Evolutionary conservation across 2,329 filamentous ascomycete species (phyloP).

Genomic region (Basipetospora chlamydospora): DNA sequence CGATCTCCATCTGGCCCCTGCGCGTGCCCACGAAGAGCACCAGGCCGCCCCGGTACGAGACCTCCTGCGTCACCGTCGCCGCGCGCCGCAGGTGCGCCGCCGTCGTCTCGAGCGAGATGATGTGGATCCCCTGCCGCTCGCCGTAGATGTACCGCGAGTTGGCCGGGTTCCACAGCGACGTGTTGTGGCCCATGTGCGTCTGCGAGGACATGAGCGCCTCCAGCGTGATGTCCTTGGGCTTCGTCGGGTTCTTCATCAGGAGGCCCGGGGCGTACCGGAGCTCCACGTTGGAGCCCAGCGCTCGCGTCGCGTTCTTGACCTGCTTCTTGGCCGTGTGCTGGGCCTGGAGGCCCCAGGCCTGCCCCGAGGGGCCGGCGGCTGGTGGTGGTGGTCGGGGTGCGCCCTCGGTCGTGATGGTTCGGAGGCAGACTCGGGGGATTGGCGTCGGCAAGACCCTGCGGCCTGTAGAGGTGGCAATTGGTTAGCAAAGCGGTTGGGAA

Average conservation of each 20-base stretch:
- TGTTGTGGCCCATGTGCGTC: constrained; percentile 80
- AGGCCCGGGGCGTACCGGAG: constrained; percentile 50
- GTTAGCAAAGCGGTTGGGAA: constrained; percentile 11
- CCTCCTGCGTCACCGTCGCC: constrained; percentile 80
- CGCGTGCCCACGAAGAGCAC: constrained; percentile 86
- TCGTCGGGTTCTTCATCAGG: constrained; percentile 58
- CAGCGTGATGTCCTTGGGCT: constrained; percentile 68
- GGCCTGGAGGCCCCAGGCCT: constrained; percentile 1
- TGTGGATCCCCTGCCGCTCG: constrained; percentile 74
- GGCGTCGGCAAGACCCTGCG: constrained; percentile 35
- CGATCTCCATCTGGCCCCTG: constrained; percentile 62
- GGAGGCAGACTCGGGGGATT: constrained; percentile 23
- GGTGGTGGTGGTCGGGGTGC: constrained; percentile 14
- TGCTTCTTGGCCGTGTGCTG: background rate
- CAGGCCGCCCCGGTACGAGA: constrained; percentile 67
- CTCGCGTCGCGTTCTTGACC: constrained; percentile 24
- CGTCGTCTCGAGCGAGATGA: constrained; percentile 82
- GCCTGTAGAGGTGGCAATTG: constrained; percentile 23
- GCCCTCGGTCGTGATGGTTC: constrained; percentile 21
- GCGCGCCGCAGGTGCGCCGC: constrained; percentile 83
- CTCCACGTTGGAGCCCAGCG: constrained; percentile 32
- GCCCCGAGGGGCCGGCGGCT: constrained; percentile 23
- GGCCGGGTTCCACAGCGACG: constrained; percentile 82
- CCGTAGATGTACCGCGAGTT: constrained; percentile 94
- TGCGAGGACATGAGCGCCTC: constrained; percentile 82